Percentiles rank a stretch among this genome's conserved stretches.
phyloP scores from a whole-genome alignment of 78 protist species.

The Dictyostelium intermedium region DNA sequence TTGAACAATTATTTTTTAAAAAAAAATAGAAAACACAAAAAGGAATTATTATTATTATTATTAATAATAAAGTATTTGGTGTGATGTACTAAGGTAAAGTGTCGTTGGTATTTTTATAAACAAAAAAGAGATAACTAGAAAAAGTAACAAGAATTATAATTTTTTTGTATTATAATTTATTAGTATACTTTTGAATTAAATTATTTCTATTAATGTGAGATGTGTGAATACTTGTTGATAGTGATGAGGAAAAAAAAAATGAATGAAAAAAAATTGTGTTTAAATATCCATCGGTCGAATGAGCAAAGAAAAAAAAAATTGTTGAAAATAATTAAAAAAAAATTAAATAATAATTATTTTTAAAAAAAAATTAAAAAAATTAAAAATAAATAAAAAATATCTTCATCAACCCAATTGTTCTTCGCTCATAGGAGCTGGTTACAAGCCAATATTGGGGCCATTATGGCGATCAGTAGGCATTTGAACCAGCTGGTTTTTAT shows the following conservation, averaged over 20 bases:
- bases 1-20: not conserved
- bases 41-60: too few relatives aligned
- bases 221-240: not conserved
- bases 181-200: conserved; percentile 13
- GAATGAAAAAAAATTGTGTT: not conserved
- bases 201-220: conserved; percentile 3
- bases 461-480: not conserved
- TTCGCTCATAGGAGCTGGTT: not conserved
- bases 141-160: conserved; percentile 15
- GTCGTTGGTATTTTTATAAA: not conserved
- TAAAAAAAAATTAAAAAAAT: not conserved
- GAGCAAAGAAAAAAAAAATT: not conserved
- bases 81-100: not conserved
- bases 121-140: conserved; percentile 11
- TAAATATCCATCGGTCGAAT: conserved; percentile 1
- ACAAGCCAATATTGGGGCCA: not conserved
- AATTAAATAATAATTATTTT: not conserved
- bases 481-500: not conserved
- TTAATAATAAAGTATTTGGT: too few relatives aligned
- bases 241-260: not conserved
- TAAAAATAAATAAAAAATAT: not conserved
- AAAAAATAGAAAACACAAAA: too few relatives aligned
- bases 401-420: not conserved
- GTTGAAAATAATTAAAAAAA: not conserved
- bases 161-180: not conserved